Evolutionary conservation across 2,329 filamentous ascomycete species (phyloP).

Genomic region (Torrubiella hemipterigena): DNA sequence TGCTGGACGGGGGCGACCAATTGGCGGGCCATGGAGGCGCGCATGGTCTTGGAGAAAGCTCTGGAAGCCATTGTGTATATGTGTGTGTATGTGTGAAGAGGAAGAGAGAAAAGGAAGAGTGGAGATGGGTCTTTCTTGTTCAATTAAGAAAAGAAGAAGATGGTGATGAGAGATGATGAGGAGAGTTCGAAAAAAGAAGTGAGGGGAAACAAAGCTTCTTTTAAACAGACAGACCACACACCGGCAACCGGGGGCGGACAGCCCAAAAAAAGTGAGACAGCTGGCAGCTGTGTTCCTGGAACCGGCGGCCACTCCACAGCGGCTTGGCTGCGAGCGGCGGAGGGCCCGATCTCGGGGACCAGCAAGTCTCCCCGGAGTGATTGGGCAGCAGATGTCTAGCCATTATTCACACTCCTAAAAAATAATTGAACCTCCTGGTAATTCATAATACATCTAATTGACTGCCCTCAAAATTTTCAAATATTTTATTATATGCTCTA

Average conservation of each 20-base stretch:
- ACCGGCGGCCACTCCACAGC: too few relatives aligned
- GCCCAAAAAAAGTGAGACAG: too few relatives aligned
- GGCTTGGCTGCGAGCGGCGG: too few relatives aligned
- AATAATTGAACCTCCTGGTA: too few relatives aligned
- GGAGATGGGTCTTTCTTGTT: constrained; percentile 4
- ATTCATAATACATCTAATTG: too few relatives aligned
- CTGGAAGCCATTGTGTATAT: constrained; percentile 62
- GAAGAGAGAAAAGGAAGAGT: constrained; percentile 13
- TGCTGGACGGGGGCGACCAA: constrained; percentile 48
- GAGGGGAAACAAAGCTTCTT: constrained; percentile 3
- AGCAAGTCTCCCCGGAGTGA: too few relatives aligned
- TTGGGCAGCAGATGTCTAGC: not conserved
- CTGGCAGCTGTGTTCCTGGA: too few relatives aligned
- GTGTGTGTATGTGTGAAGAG: constrained; percentile 17
- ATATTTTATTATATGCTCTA: too few relatives aligned
- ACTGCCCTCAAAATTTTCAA: too few relatives aligned
- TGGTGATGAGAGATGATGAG: constrained; percentile 1
- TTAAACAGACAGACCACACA: constrained; percentile 2
- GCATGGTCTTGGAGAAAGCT: constrained; percentile 57
- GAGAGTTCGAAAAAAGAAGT: constrained; percentile 2
- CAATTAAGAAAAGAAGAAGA: constrained; percentile 5
- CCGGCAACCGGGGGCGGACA: too few relatives aligned
- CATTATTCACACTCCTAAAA: not conserved
- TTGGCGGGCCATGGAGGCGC: constrained; percentile 51
- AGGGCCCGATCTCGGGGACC: too few relatives aligned